Conservation (phyloP, 2,329 filamentous ascomycete genomes). For the Helotiales sp. region DNA sequence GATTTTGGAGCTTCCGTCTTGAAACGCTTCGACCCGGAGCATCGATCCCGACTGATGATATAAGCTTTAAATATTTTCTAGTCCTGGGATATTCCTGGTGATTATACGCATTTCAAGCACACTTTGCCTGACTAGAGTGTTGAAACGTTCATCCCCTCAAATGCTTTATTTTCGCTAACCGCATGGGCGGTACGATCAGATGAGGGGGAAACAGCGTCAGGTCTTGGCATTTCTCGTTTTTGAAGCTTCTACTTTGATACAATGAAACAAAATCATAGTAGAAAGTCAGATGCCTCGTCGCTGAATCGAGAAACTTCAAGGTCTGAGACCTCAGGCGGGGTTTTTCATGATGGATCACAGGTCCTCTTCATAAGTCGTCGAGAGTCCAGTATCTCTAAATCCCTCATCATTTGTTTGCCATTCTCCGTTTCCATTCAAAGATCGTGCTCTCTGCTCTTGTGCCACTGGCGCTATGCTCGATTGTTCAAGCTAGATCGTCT, state of each 20-base stretch:
- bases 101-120: background rate
- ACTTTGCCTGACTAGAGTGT: background rate
- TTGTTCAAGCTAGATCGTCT: background rate
- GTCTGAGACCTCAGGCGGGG: background rate
- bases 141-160: constrained; percentile 3
- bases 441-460: background rate
- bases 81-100: background rate
- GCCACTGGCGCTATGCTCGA: background rate
- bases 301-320: background rate
- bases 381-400: background rate
- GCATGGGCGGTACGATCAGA: background rate
- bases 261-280: background rate
- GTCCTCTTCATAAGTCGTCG: background rate
- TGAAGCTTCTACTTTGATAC: background rate
- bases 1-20: background rate
- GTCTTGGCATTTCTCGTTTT: constrained; percentile 4
- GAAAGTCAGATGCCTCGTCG: background rate
- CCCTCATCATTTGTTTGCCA: background rate
- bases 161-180: background rate
- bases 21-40: background rate
- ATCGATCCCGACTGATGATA: background rate
- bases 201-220: background rate
- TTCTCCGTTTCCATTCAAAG: background rate
- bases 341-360: background rate
- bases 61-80: background rate